Evolutionary conservation across 192 early-diverging fungal species (phyloP), one percentile per base, ranked within the genome.

Genomic region (Podila epigama): DNA sequence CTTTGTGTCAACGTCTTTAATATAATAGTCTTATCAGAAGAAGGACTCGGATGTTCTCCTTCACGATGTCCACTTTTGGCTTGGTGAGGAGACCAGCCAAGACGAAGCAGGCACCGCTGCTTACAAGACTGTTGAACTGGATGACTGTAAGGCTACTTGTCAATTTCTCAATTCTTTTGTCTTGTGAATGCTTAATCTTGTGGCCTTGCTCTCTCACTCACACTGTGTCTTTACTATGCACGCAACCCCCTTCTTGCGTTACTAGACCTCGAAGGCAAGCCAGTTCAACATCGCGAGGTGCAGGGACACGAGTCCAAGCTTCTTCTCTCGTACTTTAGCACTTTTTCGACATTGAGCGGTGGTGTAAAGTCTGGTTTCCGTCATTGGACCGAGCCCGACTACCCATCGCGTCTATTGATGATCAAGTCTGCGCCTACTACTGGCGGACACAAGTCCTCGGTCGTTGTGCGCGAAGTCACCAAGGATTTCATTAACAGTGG

Each of bases 41-140:
- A 69, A 86, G 36, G 75, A 89, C 54, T 82, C 75, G 0, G 86
- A 90, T 31, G 84, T 73, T 16, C 78, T 94, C 12, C 66, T 86
- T 20, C 91, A 95, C 58, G 83, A 95, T 67, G 83, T 94, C 63
- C 93, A 95, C 79, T 95, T 94, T 67, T 95, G 93, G 93, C 84
- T 95, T 40, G 93, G 93, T 27, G 57, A 85, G n/a, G 86, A 92
- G 52, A 92, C 92, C 13, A 85, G 79, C 44, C 92, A 94, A 75
- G 90, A 91, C 66, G 90, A 92, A 71, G 90, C 92, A 40, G 93
- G 93, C 22, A 94, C 92, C 11, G 93, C 92, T 15, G 93, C 93
- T 5, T 95, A 94, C 82, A 95, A 95, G 78, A 92, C 93, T 4
- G 92, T 93, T 16, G 90, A 89, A 66, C 70, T 90, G 10, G 90